Percentiles rank a stretch among this genome's conserved stretches.
phyloP scores from a whole-genome alignment of 805 yeast genomes.

The Lachancea fermentati region DNA sequence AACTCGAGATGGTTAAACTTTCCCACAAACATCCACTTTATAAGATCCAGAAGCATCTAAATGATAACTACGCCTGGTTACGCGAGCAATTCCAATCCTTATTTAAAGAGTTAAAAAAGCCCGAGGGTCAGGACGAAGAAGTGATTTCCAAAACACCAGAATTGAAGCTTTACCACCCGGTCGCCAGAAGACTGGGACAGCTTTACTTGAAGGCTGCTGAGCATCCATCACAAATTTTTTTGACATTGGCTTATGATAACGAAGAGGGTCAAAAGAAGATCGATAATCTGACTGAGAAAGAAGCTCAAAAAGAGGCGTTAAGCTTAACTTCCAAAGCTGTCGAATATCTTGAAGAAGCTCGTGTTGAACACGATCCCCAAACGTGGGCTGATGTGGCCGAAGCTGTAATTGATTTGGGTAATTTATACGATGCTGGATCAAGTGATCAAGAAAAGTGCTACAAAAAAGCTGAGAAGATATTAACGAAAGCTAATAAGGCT shows the following conservation, averaged over 20 bases:
- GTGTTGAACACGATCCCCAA: constrained; percentile 69
- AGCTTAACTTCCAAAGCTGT: constrained; percentile 49
- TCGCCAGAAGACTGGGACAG: constrained; percentile 54
- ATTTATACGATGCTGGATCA: constrained; percentile 59
- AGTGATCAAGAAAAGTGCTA: constrained; percentile 64
- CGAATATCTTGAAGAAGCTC: constrained; percentile 49
- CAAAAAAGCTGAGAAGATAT: constrained; percentile 58
- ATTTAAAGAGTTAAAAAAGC: constrained; percentile 12
- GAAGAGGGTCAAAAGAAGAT: constrained; percentile 35
- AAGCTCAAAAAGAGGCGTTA: constrained; percentile 48
- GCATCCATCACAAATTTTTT: constrained; percentile 48
- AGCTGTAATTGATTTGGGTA: constrained; percentile 74
- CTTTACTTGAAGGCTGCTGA: constrained; percentile 62
- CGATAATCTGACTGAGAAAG: constrained; percentile 26
- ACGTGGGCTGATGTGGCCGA: constrained; percentile 84
- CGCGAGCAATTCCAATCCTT: constrained; percentile 22
- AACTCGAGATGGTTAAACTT: constrained; percentile 34
- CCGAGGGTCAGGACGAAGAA: constrained; percentile 10
- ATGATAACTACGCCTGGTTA: constrained; percentile 49
- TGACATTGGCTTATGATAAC: constrained; percentile 54
- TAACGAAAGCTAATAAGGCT: constrained; percentile 71
- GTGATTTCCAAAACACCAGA: constrained; percentile 15
- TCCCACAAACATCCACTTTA: constrained; percentile 52
- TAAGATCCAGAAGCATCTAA: constrained; percentile 31
- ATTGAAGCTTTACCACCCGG: constrained; percentile 31